phyloP scores from a whole-genome alignment of 169 alveolate genomes.

The Eimeria necatrix region DNA sequence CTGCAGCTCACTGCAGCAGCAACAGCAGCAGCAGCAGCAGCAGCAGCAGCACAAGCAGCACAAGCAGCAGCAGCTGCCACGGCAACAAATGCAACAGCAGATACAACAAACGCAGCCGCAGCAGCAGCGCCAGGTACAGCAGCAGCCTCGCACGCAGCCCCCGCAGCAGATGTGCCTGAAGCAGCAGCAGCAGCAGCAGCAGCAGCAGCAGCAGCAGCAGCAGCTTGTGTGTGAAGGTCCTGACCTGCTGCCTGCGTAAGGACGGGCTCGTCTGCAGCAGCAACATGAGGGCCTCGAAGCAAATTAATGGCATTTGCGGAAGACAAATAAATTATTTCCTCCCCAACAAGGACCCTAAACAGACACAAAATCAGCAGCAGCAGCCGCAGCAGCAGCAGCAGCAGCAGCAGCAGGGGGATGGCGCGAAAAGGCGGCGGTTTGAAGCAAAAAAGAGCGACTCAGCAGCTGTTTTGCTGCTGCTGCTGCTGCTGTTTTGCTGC shows the following conservation, averaged over 20 bases:
- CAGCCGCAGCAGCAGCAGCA: neutral
- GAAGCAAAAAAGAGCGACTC: neutral
- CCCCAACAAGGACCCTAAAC: neutral
- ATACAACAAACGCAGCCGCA: no score
- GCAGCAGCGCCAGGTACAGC: no score
- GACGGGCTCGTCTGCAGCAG: neutral
- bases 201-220: no score
- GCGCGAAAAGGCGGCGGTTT: neutral
- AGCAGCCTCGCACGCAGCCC: no score
- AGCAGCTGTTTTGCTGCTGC: neutral
- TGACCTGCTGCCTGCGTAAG: neutral
- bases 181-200: no score
- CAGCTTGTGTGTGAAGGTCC: neutral
- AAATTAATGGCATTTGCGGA: neutral
- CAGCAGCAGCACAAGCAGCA: no score
- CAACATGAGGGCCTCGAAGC: neutral
- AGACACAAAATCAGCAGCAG: neutral
- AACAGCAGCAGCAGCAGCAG: no score
- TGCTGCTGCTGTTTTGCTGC: no score
- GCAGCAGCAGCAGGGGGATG: neutral
- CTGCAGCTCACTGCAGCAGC: conserved; percentile 49
- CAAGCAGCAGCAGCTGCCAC: no score
- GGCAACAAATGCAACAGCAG: no score
- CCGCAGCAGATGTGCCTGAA: no score
- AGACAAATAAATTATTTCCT: neutral